A percentile compares a stretch with the other conserved stretches of the same genome.
Evolutionary conservation across 805 yeast genomes (phyloP).

Genomic region (Candida chilensis): DNA sequence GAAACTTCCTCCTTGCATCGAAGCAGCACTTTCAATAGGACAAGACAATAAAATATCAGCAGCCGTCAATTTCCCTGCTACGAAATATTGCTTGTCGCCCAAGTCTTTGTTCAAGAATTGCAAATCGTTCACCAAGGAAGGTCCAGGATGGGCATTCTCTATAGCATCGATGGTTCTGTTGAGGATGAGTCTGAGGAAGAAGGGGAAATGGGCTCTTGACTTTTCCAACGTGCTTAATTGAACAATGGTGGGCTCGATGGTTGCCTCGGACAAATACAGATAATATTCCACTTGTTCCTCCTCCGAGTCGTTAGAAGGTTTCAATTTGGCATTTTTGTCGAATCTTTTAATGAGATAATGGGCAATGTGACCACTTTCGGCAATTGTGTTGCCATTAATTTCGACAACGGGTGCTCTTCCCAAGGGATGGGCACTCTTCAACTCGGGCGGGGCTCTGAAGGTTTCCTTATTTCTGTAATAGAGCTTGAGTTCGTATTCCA

Average conservation of each 20-base stretch:
- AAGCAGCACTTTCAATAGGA: conserved; percentile 23
- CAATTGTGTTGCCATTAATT: conserved; percentile 26
- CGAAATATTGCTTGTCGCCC: conserved; percentile 27
- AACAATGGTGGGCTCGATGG: conserved; percentile 43
- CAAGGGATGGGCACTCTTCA: conserved; percentile 46
- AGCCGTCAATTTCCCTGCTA: conserved; percentile 42
- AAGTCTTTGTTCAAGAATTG: conserved; percentile 30
- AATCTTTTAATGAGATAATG: conserved; percentile 40
- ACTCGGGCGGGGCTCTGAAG: conserved; percentile 38
- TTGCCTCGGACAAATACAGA: conserved; percentile 53
- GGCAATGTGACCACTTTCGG: conserved; percentile 55
- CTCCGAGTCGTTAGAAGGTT: conserved; percentile 26
- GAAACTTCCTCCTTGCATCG: conserved; percentile 7
- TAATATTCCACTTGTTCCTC: conserved; percentile 38
- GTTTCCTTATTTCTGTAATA: conserved; percentile 39
- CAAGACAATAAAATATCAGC: conserved; percentile 49
- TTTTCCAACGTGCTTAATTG: too few relatives aligned
- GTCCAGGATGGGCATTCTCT: conserved; percentile 36
- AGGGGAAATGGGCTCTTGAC: conserved; percentile 36
- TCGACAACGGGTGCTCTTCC: conserved; percentile 61
- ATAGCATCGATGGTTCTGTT: conserved; percentile 32
- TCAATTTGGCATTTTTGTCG: conserved; percentile 30
- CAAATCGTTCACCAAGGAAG: conserved; percentile 31
- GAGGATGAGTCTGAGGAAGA: conserved; percentile 35
- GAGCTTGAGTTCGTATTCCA: conserved; percentile 44